Base-by-base conservation (phyloP, 768 basidiomycete species). In the Dacryopinax spathularia region DNA sequence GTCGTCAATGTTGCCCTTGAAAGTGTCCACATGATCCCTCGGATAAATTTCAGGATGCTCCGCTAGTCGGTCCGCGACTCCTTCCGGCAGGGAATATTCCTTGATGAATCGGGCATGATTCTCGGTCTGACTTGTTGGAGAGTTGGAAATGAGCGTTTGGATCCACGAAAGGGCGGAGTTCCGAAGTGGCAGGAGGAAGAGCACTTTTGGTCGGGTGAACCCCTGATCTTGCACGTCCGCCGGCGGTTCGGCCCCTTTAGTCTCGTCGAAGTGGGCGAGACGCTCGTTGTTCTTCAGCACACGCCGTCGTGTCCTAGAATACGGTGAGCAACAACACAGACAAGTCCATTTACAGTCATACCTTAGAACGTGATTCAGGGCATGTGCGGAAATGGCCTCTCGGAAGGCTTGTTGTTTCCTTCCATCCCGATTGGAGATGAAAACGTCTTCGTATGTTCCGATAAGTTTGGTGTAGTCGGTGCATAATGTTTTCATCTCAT, bases 1-100 rank as follows among this genome's bases (percentile, higher is more conserved):
- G 72, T 99, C 96, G 70, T 99, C 96, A 31, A 93, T 82, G 70
- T 99, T 99, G n/a, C 96, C 96, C 68, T 84, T 83, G 80, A 98
- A 97, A 62, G 83, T 94, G 68, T 91, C 90, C 10, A 95, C 82
- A 70, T 99, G 95, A 70, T 98, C 96, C 15, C 73, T 70, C 1
- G 95, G 88, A 72, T 94, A 94, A 25, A 81, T 83, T 20, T 87
- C 90, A 4, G 83, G 82, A 59, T 84, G 83, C 5, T 88, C 86
- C 18, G 84, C 80, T 15, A 96, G 80, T 70, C 91, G 94, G 75
- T 98, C 95, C 13, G 82, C 76, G 10, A 83, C 81, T 22, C 85
- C 91, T 0, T 83, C 75, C 1, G 95, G 92, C 7, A 98, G 75
- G 4, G 84, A 82, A 69, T 91, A 99, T 70, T 96, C 94, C 2